These are phyloP conservation scores for Russula lepida DNA, from an alignment of 768 basidiomycete genomes.

Conservation along the genomic window DNA sequence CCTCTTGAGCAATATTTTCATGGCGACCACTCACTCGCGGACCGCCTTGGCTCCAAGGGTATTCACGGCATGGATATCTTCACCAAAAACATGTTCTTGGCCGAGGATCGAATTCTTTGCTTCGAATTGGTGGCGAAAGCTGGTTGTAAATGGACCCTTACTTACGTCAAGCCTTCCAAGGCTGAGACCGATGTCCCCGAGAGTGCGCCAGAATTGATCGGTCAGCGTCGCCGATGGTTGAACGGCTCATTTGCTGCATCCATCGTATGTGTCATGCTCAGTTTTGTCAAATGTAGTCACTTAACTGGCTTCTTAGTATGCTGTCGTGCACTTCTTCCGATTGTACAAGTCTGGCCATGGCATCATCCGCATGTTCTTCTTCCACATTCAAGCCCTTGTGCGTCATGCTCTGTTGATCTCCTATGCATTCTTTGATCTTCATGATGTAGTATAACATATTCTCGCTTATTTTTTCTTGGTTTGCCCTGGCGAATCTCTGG, in stretches of 20 bases:
- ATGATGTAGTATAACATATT: conserved; percentile 67
- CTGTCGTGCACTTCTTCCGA: conserved; percentile 86
- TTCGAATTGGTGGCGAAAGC: conserved; percentile 95
- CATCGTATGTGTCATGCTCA: conserved; percentile 45
- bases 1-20: conserved; percentile 84
- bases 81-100: conserved; percentile 87
- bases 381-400: conserved; percentile 88
- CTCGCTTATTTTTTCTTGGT: conserved; percentile 86
- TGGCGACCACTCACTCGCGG: conserved; percentile 83
- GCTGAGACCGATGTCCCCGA: conserved; percentile 97
- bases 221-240: conserved; percentile 92
- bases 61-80: conserved; percentile 97
- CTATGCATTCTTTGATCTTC: not conserved
- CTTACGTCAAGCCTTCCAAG: conserved; percentile 91
- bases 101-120: conserved; percentile 94
- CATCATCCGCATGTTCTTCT: conserved; percentile 90
- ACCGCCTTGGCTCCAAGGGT: conserved; percentile 86
- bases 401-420: conserved; percentile 25
- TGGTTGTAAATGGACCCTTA: conserved; percentile 79
- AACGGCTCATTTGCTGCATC: conserved; percentile 95
- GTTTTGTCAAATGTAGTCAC: not conserved
- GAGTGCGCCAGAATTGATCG: conserved; percentile 83
- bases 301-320: conserved; percentile 46
- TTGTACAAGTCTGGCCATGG: conserved; percentile 84
- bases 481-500: conserved; percentile 88